Evolutionary conservation across 805 yeast genomes (phyloP).

Genomic region (Yarrowia keelungensis): DNA sequence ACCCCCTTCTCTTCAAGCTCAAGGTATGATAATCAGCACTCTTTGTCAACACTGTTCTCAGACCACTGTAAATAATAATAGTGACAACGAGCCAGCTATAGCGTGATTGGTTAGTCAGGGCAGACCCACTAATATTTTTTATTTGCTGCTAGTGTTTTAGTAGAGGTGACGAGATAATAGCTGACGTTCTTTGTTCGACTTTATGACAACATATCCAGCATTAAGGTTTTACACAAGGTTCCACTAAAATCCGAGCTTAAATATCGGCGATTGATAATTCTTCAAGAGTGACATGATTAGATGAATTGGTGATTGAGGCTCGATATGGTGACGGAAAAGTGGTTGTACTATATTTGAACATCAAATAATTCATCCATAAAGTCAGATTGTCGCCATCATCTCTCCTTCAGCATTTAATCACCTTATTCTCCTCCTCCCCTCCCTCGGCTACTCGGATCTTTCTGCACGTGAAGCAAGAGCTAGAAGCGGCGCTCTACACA

Average conservation of each 20-base stretch:
- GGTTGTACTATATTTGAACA: no score
- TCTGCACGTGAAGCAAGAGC: not conserved
- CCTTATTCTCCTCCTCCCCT: not conserved
- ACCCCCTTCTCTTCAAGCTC: no score
- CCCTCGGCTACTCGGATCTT: conserved; percentile 7
- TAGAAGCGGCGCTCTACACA: not conserved
- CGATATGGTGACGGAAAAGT: not conserved
- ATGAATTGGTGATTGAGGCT: no score
- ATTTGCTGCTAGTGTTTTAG: not conserved
- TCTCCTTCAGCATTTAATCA: not conserved
- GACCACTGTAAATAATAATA: not conserved
- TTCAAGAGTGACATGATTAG: no score
- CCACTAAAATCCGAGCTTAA: not conserved
- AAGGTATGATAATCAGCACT: no score
- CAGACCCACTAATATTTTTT: not conserved
- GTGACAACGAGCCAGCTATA: not conserved
- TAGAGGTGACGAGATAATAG: not conserved
- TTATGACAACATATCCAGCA: not conserved
- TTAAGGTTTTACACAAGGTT: not conserved
- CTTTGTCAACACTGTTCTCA: no score
- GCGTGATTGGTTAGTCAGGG: conserved; percentile 19
- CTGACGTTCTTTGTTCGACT: not conserved
- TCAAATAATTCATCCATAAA: no score
- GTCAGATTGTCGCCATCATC: no score
- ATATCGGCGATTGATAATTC: conserved; percentile 12